Evolutionary conservation across 345 rosid genomes (phyloP).

Genomic region (Corchorus olitorius): DNA sequence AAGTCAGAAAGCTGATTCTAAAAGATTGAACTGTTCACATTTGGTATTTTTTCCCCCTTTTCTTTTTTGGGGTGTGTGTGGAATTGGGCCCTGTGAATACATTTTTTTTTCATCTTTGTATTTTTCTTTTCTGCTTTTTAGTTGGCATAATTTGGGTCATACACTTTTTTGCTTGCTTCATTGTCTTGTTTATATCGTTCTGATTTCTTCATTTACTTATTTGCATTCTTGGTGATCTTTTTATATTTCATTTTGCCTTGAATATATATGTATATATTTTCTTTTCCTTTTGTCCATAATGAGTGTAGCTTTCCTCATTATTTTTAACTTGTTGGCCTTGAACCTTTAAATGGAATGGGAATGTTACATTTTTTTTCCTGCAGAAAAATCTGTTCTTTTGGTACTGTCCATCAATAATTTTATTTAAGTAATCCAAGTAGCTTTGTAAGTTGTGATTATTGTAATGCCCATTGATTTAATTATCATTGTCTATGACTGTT

Average conservation of each 20-base stretch:
- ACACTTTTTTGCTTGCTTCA: not conserved
- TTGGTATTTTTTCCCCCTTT: not conserved
- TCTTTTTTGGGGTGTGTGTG: not conserved
- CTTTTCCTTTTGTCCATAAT: not conserved
- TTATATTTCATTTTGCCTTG: not conserved
- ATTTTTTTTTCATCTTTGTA: not conserved
- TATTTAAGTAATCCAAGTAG: conserved; percentile 5
- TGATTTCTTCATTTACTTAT: not conserved
- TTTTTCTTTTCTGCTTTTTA: not conserved
- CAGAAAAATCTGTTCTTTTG: not conserved
- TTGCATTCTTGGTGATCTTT: not conserved
- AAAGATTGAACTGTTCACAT: conserved; percentile 14
- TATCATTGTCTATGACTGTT: not conserved
- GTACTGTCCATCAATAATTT: not conserved
- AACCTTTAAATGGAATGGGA: not conserved
- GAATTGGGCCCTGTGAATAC: not conserved
- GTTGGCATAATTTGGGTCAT: not conserved
- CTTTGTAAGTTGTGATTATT: not conserved
- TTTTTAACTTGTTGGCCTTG: conserved; percentile 3
- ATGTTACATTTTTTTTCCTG: not conserved
- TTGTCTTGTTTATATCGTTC: not conserved
- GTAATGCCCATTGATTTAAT: not conserved
- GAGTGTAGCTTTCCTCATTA: not conserved
- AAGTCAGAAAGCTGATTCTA: conserved; percentile 4
- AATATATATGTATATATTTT: not conserved